A percentile compares a stretch with the other conserved stretches of the same genome.
Evolutionary conservation across 768 basidiomycete genomes (phyloP).

Genomic region (Podaxis sp.): DNA sequence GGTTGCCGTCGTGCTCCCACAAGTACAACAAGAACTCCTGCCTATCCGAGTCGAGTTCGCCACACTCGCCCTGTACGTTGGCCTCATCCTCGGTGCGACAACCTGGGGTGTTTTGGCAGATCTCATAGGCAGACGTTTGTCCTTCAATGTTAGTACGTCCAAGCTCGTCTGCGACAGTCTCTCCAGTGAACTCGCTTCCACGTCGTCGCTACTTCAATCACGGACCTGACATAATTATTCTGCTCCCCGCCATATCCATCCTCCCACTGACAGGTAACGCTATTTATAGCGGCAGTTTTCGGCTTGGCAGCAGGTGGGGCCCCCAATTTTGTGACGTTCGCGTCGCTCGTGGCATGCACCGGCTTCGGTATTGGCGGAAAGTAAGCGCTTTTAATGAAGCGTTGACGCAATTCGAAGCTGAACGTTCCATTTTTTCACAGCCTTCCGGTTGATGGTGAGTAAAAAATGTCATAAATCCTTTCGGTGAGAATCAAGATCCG

Average conservation of each 20-base stretch:
- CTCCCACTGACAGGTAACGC: conserved; percentile 48
- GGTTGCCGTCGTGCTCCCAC: conserved; percentile 44
- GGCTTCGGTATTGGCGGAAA: conserved; percentile 69
- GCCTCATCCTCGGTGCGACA: conserved; percentile 48
- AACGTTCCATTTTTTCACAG: background rate
- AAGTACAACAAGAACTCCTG: conserved; percentile 42
- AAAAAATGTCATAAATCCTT: conserved; percentile 27
- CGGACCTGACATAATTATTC: background rate
- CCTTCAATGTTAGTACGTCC: conserved; percentile 36
- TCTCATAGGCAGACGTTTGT: conserved; percentile 44
- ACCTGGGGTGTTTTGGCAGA: conserved; percentile 52
- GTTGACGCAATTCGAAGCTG: too few species aligned
- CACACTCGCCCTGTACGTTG: conserved; percentile 46
- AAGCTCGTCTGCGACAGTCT: background rate
- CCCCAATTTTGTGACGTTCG: conserved; percentile 49
- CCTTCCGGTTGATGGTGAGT: conserved; percentile 33
- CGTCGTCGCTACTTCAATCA: background rate
- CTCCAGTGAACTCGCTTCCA: background rate
- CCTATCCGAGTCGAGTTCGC: conserved; percentile 45
- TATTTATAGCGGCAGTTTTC: conserved; percentile 67
- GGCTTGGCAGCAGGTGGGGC: conserved; percentile 63
- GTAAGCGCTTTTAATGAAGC: background rate
- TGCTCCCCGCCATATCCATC: background rate
- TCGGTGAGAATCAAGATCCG: background rate
- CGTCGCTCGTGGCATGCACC: conserved; percentile 54